These are phyloP conservation scores for Rhododendron mucronatum DNA, from an alignment of 148 eudicot species.

Conservation along the genomic window DNA sequence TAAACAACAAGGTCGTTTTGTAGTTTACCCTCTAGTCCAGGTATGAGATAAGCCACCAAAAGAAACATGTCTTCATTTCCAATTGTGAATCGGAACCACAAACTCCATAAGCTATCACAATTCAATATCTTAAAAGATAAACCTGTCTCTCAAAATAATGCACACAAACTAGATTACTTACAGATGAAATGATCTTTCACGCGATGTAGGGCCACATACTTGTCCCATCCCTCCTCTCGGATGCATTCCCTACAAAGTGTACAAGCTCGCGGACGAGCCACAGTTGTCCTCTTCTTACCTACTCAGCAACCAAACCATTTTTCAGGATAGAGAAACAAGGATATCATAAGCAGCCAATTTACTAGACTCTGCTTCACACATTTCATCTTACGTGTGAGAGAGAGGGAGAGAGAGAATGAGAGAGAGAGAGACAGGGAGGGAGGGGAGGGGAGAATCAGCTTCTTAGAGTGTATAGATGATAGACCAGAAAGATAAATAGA, in stretches of 20 bases:
- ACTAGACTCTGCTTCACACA: neutral
- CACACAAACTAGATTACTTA: conserved; percentile 34
- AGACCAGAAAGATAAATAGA: neutral
- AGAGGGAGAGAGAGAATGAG: neutral
- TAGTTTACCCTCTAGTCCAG: neutral
- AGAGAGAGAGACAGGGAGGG: neutral
- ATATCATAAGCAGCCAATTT: neutral
- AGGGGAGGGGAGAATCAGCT: neutral
- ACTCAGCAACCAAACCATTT: conserved; percentile 10
- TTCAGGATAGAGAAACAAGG: neutral
- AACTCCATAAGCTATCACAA: neutral
- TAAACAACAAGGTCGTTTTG: neutral
- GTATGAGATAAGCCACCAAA: neutral
- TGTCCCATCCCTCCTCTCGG: conserved; percentile 68
- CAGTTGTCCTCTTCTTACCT: conserved; percentile 68
- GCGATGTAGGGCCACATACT: conserved; percentile 62
- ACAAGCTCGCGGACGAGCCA: conserved; percentile 67
- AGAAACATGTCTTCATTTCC: neutral
- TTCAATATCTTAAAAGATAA: neutral
- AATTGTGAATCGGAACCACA: neutral
- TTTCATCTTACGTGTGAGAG: neutral
- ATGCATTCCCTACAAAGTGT: conserved; percentile 93
- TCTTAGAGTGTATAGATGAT: neutral
- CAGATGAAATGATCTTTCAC: conserved; percentile 92
- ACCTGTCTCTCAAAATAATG: neutral